Base-by-base conservation (phyloP, 805 yeast genomes). In the Ogataea trehaloabstinens region DNA sequence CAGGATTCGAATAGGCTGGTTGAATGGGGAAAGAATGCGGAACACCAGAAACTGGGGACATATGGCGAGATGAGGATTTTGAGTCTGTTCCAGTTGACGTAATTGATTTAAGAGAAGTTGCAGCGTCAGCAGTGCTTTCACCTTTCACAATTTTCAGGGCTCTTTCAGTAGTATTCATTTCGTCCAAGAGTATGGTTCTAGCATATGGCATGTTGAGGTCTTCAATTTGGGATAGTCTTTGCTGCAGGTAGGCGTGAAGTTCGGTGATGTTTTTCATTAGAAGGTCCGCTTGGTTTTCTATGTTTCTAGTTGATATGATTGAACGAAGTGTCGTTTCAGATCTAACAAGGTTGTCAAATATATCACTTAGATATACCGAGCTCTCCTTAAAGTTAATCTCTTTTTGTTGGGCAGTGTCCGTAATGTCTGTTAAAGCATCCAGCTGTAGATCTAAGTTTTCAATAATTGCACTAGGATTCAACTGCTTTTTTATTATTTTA, bases 361-460 rank as follows among this genome's bases (percentile, higher is more conserved):
- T 41, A 24, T 60, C 64, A 5, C 46, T 40, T 22, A 61, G 42
- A 31, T 58, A 52, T 7, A 49, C 38, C 4, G 36, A 34, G 24
- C 56, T 52, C 29, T 60, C 55, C 13, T 50, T 44, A 25, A 45
- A 57, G 18, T 41, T 46, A 2, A 32, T 38, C 32, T 53, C 57
- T 17, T 44, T 44, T 7, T 31, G n/a, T 19, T 44, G 35, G 6
- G 58, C 42, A 2, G 32, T 39, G 3, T 38, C 42, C 2, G 53
- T 48, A 13, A 58, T 34, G 34, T 54, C 59, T n/a, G 46, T 43
- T 11, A 59, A 25, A 1, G 61, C 58, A 6, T 48, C 49, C 2
- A 58, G 44, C 34, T 60, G 63, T 18, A 47, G 21, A 16, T 44
- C 38, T 20, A 60, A 39, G 24, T 51, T 47, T 16, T 55, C 52